These are phyloP conservation scores for Avena eriantha DNA, from an alignment of 176 grass and related monocot species.

Conservation along the genomic window DNA sequence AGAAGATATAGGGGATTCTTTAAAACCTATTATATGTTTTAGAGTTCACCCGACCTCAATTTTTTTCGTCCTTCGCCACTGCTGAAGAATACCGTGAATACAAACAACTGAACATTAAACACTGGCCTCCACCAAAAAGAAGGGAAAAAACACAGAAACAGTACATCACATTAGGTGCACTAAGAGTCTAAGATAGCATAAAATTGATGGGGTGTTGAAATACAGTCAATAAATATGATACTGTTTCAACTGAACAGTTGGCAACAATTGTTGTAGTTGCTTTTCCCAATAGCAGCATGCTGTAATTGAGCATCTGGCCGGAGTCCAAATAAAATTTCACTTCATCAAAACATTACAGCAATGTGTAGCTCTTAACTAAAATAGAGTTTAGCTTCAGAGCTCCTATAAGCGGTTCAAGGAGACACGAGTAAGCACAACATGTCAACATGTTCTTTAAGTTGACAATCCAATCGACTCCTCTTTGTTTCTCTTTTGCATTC, in stretches of 20 bases:
- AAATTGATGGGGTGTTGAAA: constrained; percentile 5
- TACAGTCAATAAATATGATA: neutral
- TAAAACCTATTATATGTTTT: too few species aligned
- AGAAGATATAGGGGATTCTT: too few species aligned
- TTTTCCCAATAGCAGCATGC: neutral
- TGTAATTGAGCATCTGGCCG: neutral
- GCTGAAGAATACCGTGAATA: neutral
- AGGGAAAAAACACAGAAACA: neutral
- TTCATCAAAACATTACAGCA: constrained; percentile 20
- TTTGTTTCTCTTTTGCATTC: neutral
- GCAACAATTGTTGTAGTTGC: neutral
- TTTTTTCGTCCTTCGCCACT: too few species aligned
- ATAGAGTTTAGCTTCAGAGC: constrained; percentile 3
- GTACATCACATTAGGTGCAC: neutral
- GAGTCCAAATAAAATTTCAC: constrained; percentile 27
- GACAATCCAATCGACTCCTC: neutral
- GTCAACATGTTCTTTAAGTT: constrained; percentile 8
- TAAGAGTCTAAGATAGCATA: neutral
- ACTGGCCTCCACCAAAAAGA: neutral
- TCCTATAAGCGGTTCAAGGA: constrained; percentile 7
- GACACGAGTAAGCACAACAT: constrained; percentile 22
- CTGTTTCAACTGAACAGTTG: neutral
- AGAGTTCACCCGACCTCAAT: too few species aligned
- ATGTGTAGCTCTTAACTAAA: neutral
- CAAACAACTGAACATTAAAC: neutral